A percentile compares a stretch with the other conserved stretches of the same genome.
These are phyloP conservation scores for Cryptosporidium parvum DNA, from an alignment of 169 alveolate species.

Conservation along the genomic window DNA sequence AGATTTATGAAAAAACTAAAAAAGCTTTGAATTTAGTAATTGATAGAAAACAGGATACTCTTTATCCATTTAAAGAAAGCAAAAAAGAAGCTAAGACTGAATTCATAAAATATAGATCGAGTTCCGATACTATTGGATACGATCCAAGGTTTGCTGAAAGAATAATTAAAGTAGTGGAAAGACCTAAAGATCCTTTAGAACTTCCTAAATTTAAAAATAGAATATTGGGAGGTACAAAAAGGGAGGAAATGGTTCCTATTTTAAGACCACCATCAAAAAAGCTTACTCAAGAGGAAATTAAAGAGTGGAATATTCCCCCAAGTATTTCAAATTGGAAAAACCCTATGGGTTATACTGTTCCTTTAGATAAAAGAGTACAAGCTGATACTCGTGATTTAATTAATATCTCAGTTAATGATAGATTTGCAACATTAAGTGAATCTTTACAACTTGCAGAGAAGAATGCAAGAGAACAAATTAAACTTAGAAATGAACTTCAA, in stretches of 20 bases:
- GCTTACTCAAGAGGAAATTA: slow-evolving; percentile 93
- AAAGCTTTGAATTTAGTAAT: slow-evolving; percentile 83
- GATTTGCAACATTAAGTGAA: slow-evolving; percentile 94
- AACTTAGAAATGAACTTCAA: slow-evolving; percentile 91
- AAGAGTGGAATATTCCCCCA: slow-evolving; percentile 98
- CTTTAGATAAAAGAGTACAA: slow-evolving; percentile 96
- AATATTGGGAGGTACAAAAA: slow-evolving; percentile 81
- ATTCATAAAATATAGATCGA: slow-evolving; percentile 86
- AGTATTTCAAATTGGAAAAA: slow-evolving; percentile 98
- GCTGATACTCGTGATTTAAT: slow-evolving; percentile 97
- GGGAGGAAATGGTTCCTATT: slow-evolving; percentile 81
- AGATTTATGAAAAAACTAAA: slow-evolving; percentile 83
- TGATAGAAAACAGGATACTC: slow-evolving; percentile 70
- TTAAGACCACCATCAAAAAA: slow-evolving; percentile 94
- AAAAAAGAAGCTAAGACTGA: slow-evolving; percentile 78
- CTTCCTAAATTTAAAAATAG: slow-evolving; percentile 95
- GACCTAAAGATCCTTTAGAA: slow-evolving; percentile 94
- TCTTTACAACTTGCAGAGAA: slow-evolving; percentile 94
- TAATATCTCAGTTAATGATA: slow-evolving; percentile 91
- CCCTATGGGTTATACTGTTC: slow-evolving; percentile 97
- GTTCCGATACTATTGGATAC: slow-evolving; percentile 82
- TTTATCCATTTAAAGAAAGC: slow-evolving; percentile 60
- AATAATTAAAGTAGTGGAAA: slow-evolving; percentile 89
- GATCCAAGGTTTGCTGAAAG: slow-evolving; percentile 85
- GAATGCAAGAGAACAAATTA: slow-evolving; percentile 96